Evolutionary conservation across 148 eudicot species (phyloP).

Genomic region (Simmondsia chinensis): DNA sequence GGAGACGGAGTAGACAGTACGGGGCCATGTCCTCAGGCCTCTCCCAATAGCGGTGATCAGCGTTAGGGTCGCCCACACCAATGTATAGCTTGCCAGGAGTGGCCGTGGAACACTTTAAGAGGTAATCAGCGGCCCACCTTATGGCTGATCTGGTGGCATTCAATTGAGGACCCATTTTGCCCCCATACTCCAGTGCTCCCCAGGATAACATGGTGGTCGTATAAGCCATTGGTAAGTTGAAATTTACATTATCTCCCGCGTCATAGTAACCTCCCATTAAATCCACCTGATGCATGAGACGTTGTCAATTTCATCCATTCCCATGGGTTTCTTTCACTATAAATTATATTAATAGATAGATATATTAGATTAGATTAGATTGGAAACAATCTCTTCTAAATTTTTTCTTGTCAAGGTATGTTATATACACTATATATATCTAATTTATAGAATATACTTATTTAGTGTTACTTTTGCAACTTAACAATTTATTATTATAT

Average conservation of each 20-base stretch:
- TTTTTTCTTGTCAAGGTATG: too few species aligned
- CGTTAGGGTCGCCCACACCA: conserved; percentile 86
- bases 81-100: conserved; percentile 69
- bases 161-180: conserved; percentile 49
- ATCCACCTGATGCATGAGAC: conserved; percentile 42
- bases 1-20: conserved; percentile 62
- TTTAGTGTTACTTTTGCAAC: too few species aligned
- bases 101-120: conserved; percentile 69
- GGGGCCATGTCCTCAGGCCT: conserved; percentile 88
- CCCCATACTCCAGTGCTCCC: conserved; percentile 55
- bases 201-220: conserved; percentile 49
- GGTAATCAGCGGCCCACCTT: conserved; percentile 82
- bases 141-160: conserved; percentile 39
- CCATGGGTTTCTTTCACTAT: too few species aligned
- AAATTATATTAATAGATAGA: background rate
- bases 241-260: conserved; percentile 93
- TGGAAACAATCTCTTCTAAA: too few species aligned
- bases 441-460: too few species aligned
- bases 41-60: conserved; percentile 83
- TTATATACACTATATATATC: too few species aligned
- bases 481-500: too few species aligned
- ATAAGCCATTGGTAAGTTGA: conserved; percentile 90
- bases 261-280: conserved; percentile 87
- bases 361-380: too few species aligned
- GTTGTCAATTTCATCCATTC: too few species aligned